Conservation (phyloP, 2,329 filamentous ascomycete species). For the Colletotrichum falcatum region DNA sequence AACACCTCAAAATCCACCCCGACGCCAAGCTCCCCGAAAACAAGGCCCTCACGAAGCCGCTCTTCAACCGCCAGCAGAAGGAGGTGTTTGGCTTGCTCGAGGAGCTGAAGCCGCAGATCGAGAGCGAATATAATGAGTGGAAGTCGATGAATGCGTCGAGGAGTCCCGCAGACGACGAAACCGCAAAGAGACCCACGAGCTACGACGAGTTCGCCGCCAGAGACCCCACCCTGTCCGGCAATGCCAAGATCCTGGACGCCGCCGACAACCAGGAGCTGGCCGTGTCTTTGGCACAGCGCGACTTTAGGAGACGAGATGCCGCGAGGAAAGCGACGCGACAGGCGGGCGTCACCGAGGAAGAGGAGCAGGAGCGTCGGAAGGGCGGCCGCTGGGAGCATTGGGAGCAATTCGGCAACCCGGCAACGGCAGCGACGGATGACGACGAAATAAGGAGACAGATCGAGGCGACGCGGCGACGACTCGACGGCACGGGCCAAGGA, state of each 20-base stretch:
- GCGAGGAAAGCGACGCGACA: slow-evolving; percentile 68
- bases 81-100: slow-evolving; percentile 78
- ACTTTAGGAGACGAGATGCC: slow-evolving; percentile 76
- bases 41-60: slow-evolving; percentile 68
- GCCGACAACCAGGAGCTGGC: slow-evolving; percentile 80
- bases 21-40: slow-evolving; percentile 76
- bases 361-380: slow-evolving; percentile 66
- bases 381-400: slow-evolving; percentile 59
- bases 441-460: slow-evolving; percentile 63
- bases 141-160: slow-evolving; percentile 62
- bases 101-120: slow-evolving; percentile 81
- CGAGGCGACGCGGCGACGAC: slow-evolving; percentile 61
- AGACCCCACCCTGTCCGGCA: slow-evolving; percentile 72
- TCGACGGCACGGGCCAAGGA: slow-evolving; percentile 54
- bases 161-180: slow-evolving; percentile 40
- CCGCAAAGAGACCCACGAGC: slow-evolving; percentile 45
- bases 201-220: slow-evolving; percentile 63
- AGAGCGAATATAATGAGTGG: slow-evolving; percentile 77
- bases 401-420: slow-evolving; percentile 44
- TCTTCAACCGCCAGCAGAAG: slow-evolving; percentile 62
- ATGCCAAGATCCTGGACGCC: slow-evolving; percentile 73
- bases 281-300: slow-evolving; percentile 79
- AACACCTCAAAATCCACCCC: slow-evolving; percentile 80
- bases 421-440: slow-evolving; percentile 53
- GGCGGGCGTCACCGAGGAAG: slow-evolving; percentile 67